Base-by-base conservation (phyloP, 495 filamentous ascomycete species). In the Neurospora sp. region DNA sequence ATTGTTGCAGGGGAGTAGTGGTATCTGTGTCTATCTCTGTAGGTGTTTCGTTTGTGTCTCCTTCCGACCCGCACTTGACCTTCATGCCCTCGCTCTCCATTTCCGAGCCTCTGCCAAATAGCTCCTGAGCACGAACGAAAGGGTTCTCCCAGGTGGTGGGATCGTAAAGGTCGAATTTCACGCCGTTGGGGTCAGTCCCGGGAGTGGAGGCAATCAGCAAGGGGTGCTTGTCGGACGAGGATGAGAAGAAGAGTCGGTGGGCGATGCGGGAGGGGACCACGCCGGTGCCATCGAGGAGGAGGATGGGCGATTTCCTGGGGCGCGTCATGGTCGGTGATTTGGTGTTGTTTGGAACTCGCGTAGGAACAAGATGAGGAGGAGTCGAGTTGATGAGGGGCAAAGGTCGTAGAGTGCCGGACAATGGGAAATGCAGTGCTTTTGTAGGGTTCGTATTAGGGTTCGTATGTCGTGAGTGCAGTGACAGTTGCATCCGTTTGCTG, bases 131-230 rank as follows among this genome's bases (percentile, higher is more conserved):
- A 10, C 53, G 53, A 8, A 35, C 7, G 71, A 84, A 85, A 8
- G 80, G 74, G 10, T 72, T 73, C 22, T 47, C 47, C 76, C 80
- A 86, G 1, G 85, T 87, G 41, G 75, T 37, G 35, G 72, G 37
- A 78, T 88, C 80, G 59, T 78, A 22, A 83, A 85, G 87, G 80
- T 87, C 81, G 73, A 87, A 88, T 39, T 76, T 75, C 22, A 85
- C 80, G 61, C 76, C 80, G 8, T 71, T 70, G 20, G 76, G 41
- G 8, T 71, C 59, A n/a, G 10, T 1, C 39, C n/a, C 45, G 18
- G 1, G 41, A 59, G 1, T 27, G 69, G 85, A 86, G 14, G 84
- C 85, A 4, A 82, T 70, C 12, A 87, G 74, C 65, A 78, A 73
- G 18, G 79, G 79, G 47, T 80, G 69, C 42, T 53, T 44, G 39